Evolutionary conservation across 495 filamentous ascomycete genomes (phyloP).

Genomic region (Penicillium ucsense): DNA sequence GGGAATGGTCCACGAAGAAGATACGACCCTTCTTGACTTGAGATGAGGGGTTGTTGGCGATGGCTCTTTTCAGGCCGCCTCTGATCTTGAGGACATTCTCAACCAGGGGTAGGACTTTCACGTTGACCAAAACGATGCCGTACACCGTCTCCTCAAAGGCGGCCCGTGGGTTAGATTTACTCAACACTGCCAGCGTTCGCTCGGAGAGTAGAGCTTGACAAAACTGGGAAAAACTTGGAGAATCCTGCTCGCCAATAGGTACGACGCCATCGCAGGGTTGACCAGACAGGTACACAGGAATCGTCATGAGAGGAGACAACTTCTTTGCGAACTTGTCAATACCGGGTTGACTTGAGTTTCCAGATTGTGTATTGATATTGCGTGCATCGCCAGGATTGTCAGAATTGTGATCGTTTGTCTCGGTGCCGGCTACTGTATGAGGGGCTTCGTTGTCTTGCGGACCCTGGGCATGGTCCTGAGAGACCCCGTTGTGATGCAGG

Average conservation of each 20-base stretch:
- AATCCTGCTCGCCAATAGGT: background rate
- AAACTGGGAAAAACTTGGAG: slow-evolving; percentile 6
- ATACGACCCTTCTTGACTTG: slow-evolving; percentile 17
- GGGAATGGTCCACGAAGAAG: slow-evolving; percentile 23
- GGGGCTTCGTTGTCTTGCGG: background rate
- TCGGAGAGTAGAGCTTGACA: slow-evolving; percentile 8
- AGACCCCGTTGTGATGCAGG: too few species aligned
- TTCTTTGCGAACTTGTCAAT: background rate
- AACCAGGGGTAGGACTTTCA: slow-evolving; percentile 9
- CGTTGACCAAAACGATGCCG: slow-evolving; percentile 17
- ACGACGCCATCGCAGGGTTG: background rate
- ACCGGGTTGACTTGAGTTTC: background rate
- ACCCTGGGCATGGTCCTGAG: background rate
- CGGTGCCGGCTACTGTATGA: too few species aligned
- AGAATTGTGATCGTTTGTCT: background rate
- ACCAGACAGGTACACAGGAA: slow-evolving; percentile 16
- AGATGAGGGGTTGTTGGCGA: background rate
- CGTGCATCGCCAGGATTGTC: background rate
- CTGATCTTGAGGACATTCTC: slow-evolving; percentile 16
- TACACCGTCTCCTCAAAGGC: slow-evolving; percentile 5
- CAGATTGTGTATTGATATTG: background rate
- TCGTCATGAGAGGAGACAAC: slow-evolving; percentile 16
- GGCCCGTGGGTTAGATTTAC: slow-evolving; percentile 18
- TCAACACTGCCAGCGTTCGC: background rate
- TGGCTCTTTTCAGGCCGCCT: slow-evolving; percentile 4